Evolutionary conservation across 345 rosid species (phyloP).

Genomic region (Litchi chinensis): DNA sequence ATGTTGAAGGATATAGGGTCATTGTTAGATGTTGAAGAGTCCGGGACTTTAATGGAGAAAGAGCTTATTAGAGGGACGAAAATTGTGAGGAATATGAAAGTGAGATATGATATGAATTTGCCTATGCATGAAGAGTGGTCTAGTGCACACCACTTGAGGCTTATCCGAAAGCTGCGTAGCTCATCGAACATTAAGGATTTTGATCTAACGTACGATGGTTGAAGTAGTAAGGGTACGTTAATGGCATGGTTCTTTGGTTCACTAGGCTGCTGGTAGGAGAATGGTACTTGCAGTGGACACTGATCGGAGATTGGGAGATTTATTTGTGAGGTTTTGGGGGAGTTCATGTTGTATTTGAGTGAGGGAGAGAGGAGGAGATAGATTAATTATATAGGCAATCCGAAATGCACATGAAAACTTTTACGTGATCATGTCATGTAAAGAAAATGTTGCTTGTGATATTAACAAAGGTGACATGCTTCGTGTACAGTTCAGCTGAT

Average conservation of each 20-base stretch:
- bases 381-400: slow-evolving; percentile 10
- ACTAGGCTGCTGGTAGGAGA: background rate
- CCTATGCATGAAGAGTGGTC: slow-evolving; percentile 65
- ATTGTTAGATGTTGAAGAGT: slow-evolving; percentile 26
- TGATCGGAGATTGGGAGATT: slow-evolving; percentile 3
- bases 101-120: slow-evolving; percentile 48
- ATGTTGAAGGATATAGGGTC: slow-evolving; percentile 52
- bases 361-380: background rate
- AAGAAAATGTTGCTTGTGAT: slow-evolving; percentile 21
- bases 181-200: slow-evolving; percentile 47
- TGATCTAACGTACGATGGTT: slow-evolving; percentile 36
- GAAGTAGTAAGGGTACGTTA: slow-evolving; percentile 34
- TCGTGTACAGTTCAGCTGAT: background rate
- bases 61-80: slow-evolving; percentile 46
- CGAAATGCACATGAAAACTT: slow-evolving; percentile 17
- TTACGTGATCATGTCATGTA: background rate
- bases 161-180: slow-evolving; percentile 48
- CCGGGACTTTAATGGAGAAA: slow-evolving; percentile 36
- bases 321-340: slow-evolving; percentile 5
- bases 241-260: background rate
- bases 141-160: slow-evolving; percentile 69
- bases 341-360: slow-evolving; percentile 9
- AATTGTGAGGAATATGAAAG: slow-evolving; percentile 47
- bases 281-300: background rate
- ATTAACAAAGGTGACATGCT: background rate